These are phyloP conservation scores for Penicillium cinerascens DNA, from an alignment of 495 filamentous ascomycete genomes.

Conservation along the genomic window DNA sequence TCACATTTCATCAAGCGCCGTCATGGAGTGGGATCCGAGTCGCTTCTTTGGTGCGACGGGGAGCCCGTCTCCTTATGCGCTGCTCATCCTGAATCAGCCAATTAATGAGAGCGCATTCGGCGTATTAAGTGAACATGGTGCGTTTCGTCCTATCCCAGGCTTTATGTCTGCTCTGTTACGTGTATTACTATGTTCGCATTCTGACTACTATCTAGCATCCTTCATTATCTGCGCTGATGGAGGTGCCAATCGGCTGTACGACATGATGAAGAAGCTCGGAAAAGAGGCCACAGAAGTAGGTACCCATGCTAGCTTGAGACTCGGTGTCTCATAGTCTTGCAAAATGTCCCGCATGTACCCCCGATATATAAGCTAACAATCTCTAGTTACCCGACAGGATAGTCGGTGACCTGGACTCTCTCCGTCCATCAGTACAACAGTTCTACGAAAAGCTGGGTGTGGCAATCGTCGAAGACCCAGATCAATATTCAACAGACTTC, in stretches of 20 bases:
- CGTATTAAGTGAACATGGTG: slow-evolving; percentile 58
- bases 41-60: slow-evolving; percentile 41
- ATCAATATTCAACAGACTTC: slow-evolving; percentile 85
- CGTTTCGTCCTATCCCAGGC: slow-evolving; percentile 1
- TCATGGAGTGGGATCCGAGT: slow-evolving; percentile 51
- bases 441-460: slow-evolving; percentile 58
- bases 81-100: slow-evolving; percentile 71
- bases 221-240: slow-evolving; percentile 80
- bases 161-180: not conserved
- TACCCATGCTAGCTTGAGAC: not conserved
- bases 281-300: slow-evolving; percentile 41
- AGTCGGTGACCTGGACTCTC: slow-evolving; percentile 86
- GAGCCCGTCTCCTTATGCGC: slow-evolving; percentile 46
- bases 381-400: slow-evolving; percentile 60
- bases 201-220: slow-evolving; percentile 37
- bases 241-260: slow-evolving; percentile 77
- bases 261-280: slow-evolving; percentile 38
- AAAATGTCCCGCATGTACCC: not conserved
- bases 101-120: slow-evolving; percentile 49
- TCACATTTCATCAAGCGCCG: not conserved
- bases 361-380: not conserved
- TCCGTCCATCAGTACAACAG: slow-evolving; percentile 50
- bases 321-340: not conserved
- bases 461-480: slow-evolving; percentile 58
- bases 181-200: not conserved